Evolutionary conservation across 345 rosid genomes (phyloP).

Genomic region (Rhizophora apiculata): DNA sequence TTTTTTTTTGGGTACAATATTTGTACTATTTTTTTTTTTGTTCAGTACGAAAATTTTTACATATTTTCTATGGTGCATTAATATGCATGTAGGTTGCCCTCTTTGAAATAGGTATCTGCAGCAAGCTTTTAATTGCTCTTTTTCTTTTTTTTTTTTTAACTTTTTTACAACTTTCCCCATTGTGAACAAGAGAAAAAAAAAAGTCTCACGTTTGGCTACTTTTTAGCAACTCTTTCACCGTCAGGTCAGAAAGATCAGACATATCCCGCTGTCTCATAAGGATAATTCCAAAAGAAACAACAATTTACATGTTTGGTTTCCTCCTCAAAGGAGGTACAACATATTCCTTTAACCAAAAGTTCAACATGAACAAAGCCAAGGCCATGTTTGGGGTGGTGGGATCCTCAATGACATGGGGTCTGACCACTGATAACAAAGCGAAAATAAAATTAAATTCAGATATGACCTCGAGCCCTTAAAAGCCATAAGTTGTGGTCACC

Average conservation of each 20-base stretch:
- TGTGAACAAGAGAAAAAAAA: no score
- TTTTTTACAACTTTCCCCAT: no score
- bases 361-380: neutral
- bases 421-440: neutral
- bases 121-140: no score
- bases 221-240: neutral
- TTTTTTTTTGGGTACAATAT: no score
- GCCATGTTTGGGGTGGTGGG: conserved; percentile 1
- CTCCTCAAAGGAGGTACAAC: conserved; percentile 17
- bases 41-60: no score
- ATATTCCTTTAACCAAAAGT: neutral
- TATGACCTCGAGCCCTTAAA: conserved; percentile 5
- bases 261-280: neutral
- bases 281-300: neutral
- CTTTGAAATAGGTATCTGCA: no score
- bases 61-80: no score
- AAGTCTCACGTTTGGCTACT: no score
- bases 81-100: no score
- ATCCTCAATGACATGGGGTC: conserved; percentile 4
- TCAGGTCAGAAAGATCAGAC: neutral
- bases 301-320: conserved; percentile 3
- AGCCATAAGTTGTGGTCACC: neutral
- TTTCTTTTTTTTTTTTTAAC: no score
- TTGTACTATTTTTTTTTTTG: no score
- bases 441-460: neutral